These are phyloP conservation scores for Aspergillus hiratsukae DNA, from an alignment of 2,329 filamentous ascomycete species.

Conservation along the genomic window DNA sequence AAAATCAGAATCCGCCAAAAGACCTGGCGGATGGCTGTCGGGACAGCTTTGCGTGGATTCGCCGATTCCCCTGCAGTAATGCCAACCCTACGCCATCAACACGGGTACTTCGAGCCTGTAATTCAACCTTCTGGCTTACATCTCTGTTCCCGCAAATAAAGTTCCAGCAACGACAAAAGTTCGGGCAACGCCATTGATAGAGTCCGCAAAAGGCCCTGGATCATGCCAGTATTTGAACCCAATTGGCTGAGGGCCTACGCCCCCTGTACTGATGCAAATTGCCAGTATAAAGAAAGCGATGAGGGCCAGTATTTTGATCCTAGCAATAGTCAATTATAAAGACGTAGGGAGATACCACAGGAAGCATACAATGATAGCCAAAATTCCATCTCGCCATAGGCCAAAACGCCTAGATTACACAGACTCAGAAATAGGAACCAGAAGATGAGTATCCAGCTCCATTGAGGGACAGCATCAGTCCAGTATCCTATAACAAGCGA, in stretches of 20 bases:
- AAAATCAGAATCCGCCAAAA: constrained; percentile 49
- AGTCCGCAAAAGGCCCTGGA: constrained; percentile 31
- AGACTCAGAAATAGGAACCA: constrained; percentile 42
- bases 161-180: constrained; percentile 34
- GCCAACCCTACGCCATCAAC: constrained; percentile 26
- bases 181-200: constrained; percentile 32
- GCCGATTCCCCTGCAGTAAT: constrained; percentile 33
- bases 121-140: constrained; percentile 13
- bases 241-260: constrained; percentile 25
- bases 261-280: constrained; percentile 31
- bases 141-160: constrained; percentile 32
- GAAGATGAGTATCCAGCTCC: constrained; percentile 46
- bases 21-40: constrained; percentile 39
- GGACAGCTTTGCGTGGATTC: constrained; percentile 45
- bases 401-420: constrained; percentile 39
- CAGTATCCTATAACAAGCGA: constrained; percentile 44
- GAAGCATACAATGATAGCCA: constrained; percentile 34
- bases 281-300: constrained; percentile 31
- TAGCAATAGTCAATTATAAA: constrained; percentile 9
- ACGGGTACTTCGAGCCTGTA: not conserved
- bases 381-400: constrained; percentile 53
- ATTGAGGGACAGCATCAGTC: constrained; percentile 42
- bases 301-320: constrained; percentile 30
- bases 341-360: no score
- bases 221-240: constrained; percentile 37